Percentiles rank a stretch among this genome's conserved stretches.
These are phyloP conservation scores for Coccinonectria pachysandricola DNA, from an alignment of 2,329 filamentous ascomycete species.

Conservation along the genomic window DNA sequence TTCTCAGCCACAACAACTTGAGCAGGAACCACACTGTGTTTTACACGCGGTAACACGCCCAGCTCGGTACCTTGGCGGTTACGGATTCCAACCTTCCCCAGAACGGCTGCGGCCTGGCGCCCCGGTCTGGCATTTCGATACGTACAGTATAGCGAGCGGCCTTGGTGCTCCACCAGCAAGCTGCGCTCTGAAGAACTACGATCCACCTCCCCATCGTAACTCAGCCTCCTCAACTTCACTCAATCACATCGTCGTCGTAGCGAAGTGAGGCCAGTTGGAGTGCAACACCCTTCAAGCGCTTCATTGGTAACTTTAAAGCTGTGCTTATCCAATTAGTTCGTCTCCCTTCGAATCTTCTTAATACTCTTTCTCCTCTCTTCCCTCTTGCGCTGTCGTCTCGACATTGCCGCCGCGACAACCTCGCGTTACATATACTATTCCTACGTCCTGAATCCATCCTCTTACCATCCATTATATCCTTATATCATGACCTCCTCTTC, in stretches of 20 bases:
- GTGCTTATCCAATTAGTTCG: constrained; percentile 26
- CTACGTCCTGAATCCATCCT: no score
- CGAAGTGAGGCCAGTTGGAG: constrained; percentile 14
- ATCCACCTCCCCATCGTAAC: constrained; percentile 13
- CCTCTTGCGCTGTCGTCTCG: constrained; percentile 10
- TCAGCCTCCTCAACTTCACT: constrained; percentile 21
- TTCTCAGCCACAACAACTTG: constrained; percentile 2
- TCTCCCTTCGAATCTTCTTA: constrained; percentile 19
- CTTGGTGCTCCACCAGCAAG: no score
- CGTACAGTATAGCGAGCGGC: no score
- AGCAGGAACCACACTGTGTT: no score
- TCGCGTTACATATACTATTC: constrained; percentile 13
- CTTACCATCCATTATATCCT: constrained; percentile 10
- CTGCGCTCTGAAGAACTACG: constrained; percentile 8
- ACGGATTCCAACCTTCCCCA: constrained; percentile 8
- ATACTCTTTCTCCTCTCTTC: constrained; percentile 6
- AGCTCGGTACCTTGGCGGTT: no score
- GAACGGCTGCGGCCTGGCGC: constrained; percentile 5
- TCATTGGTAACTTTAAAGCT: constrained; percentile 15
- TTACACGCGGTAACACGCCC: no score
- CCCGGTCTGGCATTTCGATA: constrained; percentile 8
- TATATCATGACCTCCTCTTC: constrained; percentile 4
- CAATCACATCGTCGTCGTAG: constrained; percentile 10
- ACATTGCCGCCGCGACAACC: constrained; percentile 14
- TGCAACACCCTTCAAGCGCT: constrained; percentile 13